phyloP scores from a whole-genome alignment of 768 basidiomycete genomes.

The Tulasnella sp. region DNA sequence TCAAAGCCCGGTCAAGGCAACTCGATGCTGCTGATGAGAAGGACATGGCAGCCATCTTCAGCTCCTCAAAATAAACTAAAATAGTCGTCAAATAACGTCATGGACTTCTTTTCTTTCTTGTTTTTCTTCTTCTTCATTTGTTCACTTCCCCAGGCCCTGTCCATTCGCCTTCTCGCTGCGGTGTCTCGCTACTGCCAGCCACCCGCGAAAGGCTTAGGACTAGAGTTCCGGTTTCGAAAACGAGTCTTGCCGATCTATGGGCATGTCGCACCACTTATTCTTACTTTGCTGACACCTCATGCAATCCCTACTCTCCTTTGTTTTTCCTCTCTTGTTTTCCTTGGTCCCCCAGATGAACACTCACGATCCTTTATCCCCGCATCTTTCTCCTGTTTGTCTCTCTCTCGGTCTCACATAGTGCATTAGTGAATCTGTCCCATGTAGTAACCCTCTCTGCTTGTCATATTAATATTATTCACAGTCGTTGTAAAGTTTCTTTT shows the following conservation, averaged over 20 bases:
- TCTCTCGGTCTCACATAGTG: neutral
- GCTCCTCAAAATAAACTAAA: neutral
- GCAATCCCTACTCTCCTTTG: neutral
- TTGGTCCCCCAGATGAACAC: neutral
- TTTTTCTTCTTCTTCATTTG: neutral
- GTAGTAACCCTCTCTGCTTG: neutral
- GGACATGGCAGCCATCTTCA: slow-evolving; percentile 70
- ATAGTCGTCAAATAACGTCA: neutral
- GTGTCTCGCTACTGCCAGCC: neutral
- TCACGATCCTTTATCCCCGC: neutral
- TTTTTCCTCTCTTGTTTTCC: neutral
- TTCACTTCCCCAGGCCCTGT: neutral
- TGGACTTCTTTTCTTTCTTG: neutral
- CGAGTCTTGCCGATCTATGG: neutral
- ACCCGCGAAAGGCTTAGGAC: neutral
- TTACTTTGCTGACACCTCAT: neutral
- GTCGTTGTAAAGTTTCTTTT: neutral
- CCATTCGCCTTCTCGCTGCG: neutral
- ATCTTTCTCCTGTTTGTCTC: neutral
- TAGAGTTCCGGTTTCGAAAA: neutral
- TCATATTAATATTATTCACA: neutral
- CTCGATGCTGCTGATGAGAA: slow-evolving; percentile 81
- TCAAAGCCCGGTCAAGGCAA: slow-evolving; percentile 85
- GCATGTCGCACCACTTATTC: neutral
- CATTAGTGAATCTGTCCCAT: neutral